phyloP scores from a whole-genome alignment of 2,329 filamentous ascomycete genomes.

The Magnaporthiopsis rhizophila region DNA sequence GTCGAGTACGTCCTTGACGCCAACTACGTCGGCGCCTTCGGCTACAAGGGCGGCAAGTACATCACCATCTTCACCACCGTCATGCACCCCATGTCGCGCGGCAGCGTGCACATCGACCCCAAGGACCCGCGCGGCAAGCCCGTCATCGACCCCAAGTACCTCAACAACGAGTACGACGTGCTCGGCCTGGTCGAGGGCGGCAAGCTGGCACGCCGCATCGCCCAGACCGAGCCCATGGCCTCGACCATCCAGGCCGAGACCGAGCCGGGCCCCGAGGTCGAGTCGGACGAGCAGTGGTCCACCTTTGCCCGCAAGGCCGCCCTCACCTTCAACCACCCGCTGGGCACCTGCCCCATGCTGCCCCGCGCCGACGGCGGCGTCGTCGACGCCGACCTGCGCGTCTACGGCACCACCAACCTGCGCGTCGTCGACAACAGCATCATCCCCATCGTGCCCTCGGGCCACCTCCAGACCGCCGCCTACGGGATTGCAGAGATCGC shows the following conservation, averaged over 20 bases:
- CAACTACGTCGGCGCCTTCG: not conserved
- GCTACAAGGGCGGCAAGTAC: conserved; percentile 18
- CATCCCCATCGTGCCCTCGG: conserved; percentile 38
- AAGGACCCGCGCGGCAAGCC: conserved; percentile 22
- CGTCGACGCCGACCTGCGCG: conserved; percentile 32
- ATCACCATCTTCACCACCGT: conserved; percentile 21
- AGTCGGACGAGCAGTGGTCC: conserved; percentile 13
- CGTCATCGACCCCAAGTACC: conserved; percentile 24
- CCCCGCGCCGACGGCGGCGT: conserved; percentile 36
- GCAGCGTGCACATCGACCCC: conserved; percentile 26
- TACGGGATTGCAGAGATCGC: conserved; percentile 40
- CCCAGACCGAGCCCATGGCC: conserved; percentile 22
- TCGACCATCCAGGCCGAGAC: conserved; percentile 24
- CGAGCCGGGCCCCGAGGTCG: conserved; percentile 20
- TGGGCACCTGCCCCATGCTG: conserved; percentile 38
- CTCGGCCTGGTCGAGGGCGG: conserved; percentile 16
- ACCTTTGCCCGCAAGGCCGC: conserved; percentile 4
- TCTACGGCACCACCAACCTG: conserved; percentile 39
- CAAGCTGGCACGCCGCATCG: conserved; percentile 25
- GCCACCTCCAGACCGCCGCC: conserved; percentile 40
- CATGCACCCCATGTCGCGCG: conserved; percentile 24
- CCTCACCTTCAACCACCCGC: conserved; percentile 25
- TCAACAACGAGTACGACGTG: conserved; percentile 22
- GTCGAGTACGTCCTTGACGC: conserved; percentile 24
- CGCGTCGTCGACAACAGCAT: conserved; percentile 42